Evolutionary conservation across 148 eudicot species (phyloP), one percentile per base, ranked within the genome.

Genomic region (Arctostaphylos glauca): DNA sequence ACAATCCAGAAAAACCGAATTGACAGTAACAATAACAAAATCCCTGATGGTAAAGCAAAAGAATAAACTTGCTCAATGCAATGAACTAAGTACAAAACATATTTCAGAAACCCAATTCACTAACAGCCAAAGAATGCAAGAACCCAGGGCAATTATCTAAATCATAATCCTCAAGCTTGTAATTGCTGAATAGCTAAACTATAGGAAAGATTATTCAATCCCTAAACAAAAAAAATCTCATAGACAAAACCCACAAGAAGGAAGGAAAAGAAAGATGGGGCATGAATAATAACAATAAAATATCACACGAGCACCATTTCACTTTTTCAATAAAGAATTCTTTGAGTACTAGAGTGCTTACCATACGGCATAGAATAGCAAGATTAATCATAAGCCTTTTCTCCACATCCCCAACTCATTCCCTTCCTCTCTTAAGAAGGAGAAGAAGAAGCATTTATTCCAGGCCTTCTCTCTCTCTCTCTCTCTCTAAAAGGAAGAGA

Each of bases 381-480:
- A 70, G 62, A 58, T 56, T 81, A 72, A 56, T 48, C 66, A 46
- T 43, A 58, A 59, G 54, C 77, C 44, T 62, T 74, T 48, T 77
- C 80, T 60, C 31, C 71, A 62, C 62, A 55, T 54, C 83, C 49
- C 53, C 56, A 76, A 60, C 80, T 68, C 76, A 52, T 15, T 59
- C 84, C 50, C 83, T 52, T 31, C 60, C 66, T 60, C 74, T 52
- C 71, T 47, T 21, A n/a, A 46, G 31, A 79, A 38, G 62, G 4
- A 66, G 62, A 64, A 64, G 56, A 78, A 83, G 47, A 13, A 31
- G 84, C 90, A 82, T 87, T 88, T 88, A 88, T 85, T 79, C 79
- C 79, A 60, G 18, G 13, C 41, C 12, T 12, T 9, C 12, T 41
- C 54, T 50, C 54, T 68, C 31, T 68, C 74, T 50, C 3, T 81